Conservation (phyloP, 1,139 yeast species). For the Spathaspora sp. region DNA sequence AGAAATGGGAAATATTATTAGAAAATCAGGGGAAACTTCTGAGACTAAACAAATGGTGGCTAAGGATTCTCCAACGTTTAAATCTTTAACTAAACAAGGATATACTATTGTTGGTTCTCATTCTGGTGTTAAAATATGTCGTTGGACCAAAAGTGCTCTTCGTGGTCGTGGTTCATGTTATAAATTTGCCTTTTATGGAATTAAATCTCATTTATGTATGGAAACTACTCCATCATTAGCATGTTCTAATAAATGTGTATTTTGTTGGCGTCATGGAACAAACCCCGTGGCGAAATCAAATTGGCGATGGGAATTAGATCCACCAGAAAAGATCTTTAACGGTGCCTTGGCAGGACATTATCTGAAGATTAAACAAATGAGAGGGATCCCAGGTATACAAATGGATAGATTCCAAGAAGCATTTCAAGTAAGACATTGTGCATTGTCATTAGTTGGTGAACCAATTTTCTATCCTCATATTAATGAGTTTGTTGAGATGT, state of each 20-base stretch:
- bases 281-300: conserved; percentile 90
- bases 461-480: conserved; percentile 92
- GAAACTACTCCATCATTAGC: conserved; percentile 93
- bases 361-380: conserved; percentile 87
- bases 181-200: conserved; percentile 89
- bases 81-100: conserved; percentile 88
- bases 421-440: conserved; percentile 85
- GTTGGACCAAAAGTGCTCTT: conserved; percentile 95
- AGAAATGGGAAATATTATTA: conserved; percentile 70
- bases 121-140: conserved; percentile 91
- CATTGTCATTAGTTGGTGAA: conserved; percentile 88
- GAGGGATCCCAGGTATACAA: conserved; percentile 94
- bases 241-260: conserved; percentile 93
- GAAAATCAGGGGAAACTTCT: conserved; percentile 31
- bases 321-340: conserved; percentile 77
- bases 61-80: conserved; percentile 83
- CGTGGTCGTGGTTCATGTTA: conserved; percentile 95
- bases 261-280: conserved; percentile 97
- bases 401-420: conserved; percentile 91
- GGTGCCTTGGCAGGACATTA: conserved; percentile 91
- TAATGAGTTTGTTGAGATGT: conserved; percentile 76
- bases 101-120: conserved; percentile 92
- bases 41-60: conserved; percentile 85
- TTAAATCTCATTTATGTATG: conserved; percentile 89
- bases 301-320: conserved; percentile 96